Conservation (phyloP, 2,329 filamentous ascomycete genomes). For the Cyanodermella asteris region DNA sequence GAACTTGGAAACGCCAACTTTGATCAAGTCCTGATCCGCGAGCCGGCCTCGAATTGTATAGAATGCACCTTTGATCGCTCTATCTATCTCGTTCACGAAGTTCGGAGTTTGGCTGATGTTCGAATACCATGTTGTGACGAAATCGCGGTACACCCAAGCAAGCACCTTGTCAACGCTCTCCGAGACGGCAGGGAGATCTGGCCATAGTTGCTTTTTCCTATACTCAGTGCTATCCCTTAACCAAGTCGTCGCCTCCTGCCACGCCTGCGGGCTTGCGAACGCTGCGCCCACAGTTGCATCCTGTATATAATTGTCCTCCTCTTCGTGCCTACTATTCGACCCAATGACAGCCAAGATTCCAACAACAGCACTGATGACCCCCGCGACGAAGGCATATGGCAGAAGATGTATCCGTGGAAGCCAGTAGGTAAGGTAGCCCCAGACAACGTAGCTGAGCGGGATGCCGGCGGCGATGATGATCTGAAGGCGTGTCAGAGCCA, state of each 20-base stretch:
- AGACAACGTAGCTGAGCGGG: conserved; percentile 47
- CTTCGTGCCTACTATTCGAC: conserved; percentile 33
- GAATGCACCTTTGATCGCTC: conserved; percentile 51
- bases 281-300: conserved; percentile 21
- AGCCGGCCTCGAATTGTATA: conserved; percentile 49
- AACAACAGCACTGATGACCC: conserved; percentile 33
- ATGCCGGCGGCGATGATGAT: conserved; percentile 19
- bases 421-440: conserved; percentile 70
- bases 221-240: conserved; percentile 47
- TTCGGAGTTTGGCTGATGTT: conserved; percentile 60
- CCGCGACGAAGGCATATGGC: conserved; percentile 61
- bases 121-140: conserved; percentile 72
- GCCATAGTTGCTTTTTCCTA: conserved; percentile 46
- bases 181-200: conserved; percentile 55
- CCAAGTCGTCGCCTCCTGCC: conserved; percentile 47
- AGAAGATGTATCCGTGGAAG: conserved; percentile 64
- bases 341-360: conserved; percentile 21
- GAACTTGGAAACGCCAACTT: conserved; percentile 57
- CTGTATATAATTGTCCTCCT: conserved; percentile 20
- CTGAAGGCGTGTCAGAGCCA: conserved; percentile 24
- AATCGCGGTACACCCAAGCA: conserved; percentile 56
- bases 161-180: conserved; percentile 61
- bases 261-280: conserved; percentile 41
- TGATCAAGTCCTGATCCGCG: conserved; percentile 58
- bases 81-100: conserved; percentile 76